A percentile compares a stretch with the other conserved stretches of the same genome.
These are phyloP conservation scores for Lactarius trivialis DNA, from an alignment of 768 basidiomycete species.

Conservation along the genomic window DNA sequence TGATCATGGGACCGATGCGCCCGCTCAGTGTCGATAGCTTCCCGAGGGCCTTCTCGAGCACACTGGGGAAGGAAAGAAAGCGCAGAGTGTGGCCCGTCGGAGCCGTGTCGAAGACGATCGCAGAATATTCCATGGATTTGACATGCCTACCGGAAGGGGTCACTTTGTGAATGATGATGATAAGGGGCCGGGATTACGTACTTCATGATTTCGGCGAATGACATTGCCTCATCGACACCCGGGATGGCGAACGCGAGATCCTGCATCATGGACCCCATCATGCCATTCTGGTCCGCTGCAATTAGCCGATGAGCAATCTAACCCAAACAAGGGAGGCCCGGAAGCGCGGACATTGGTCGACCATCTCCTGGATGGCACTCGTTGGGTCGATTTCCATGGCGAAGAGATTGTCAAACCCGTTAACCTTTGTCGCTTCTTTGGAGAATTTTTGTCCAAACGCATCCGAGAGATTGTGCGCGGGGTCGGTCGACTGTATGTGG, in stretches of 20 bases:
- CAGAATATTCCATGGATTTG: conserved; percentile 99
- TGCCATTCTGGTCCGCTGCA: conserved; percentile 77
- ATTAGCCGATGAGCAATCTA: not conserved
- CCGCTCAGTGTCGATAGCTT: conserved; percentile 93
- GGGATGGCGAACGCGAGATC: conserved; percentile 99
- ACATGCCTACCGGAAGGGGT: conserved; percentile 62
- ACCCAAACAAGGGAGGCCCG: not conserved
- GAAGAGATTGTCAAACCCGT: conserved; percentile 92
- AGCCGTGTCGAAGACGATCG: conserved; percentile 98
- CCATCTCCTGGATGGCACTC: conserved; percentile 97
- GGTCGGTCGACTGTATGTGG: conserved; percentile 82
- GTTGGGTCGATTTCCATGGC: conserved; percentile 99
- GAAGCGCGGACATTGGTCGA: conserved; percentile 74
- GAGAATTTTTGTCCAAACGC: conserved; percentile 99
- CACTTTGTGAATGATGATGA: not conserved
- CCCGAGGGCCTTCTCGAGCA: conserved; percentile 93
- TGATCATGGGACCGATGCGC: conserved; percentile 95
- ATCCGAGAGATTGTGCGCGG: conserved; percentile 98
- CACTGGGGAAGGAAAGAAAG: conserved; percentile 97
- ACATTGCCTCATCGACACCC: conserved; percentile 99
- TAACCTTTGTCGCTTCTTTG: conserved; percentile 97
- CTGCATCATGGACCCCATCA: conserved; percentile 99
- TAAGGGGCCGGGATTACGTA: conserved; percentile 33
- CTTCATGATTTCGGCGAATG: conserved; percentile 99
- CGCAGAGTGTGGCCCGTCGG: conserved; percentile 98